phyloP scores from a whole-genome alignment of 2,329 filamentous ascomycete species.

The Botrytis tulipae region DNA sequence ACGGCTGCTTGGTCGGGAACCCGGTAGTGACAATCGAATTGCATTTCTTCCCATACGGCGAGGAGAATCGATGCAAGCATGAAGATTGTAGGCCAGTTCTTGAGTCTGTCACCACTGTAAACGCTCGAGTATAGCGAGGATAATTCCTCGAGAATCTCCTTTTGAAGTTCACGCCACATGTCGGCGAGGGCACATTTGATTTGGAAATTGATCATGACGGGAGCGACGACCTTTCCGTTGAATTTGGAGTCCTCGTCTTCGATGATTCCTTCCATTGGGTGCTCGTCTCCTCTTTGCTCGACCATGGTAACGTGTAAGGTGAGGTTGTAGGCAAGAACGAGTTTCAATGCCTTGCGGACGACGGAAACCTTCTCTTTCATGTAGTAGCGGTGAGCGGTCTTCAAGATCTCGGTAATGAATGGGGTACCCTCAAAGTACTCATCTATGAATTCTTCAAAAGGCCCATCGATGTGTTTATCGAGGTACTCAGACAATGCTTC shows the following conservation, averaged over 20 bases:
- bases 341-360: conserved; percentile 91
- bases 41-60: conserved; percentile 97
- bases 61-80: conserved; percentile 92
- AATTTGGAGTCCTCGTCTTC: conserved; percentile 83
- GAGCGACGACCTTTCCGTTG: conserved; percentile 85
- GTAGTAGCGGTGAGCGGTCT: conserved; percentile 93
- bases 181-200: conserved; percentile 96
- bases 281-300: conserved; percentile 81
- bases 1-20: conserved; percentile 80
- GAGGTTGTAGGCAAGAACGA: conserved; percentile 92
- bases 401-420: conserved; percentile 93
- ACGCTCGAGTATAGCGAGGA: conserved; percentile 94
- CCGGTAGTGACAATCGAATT: conserved; percentile 96
- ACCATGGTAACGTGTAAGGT: conserved; percentile 94
- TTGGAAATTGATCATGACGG: conserved; percentile 99
- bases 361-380: conserved; percentile 82
- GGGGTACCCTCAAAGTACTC: conserved; percentile 95
- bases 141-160: conserved; percentile 92
- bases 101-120: conserved; percentile 93
- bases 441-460: conserved; percentile 90
- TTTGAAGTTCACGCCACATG: conserved; percentile 97
- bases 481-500: conserved; percentile 86
- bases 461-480: conserved; percentile 88
- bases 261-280: conserved; percentile 76
- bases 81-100: conserved; percentile 99